phyloP scores from a whole-genome alignment of 345 rosid genomes.

The Citrus australasica region DNA sequence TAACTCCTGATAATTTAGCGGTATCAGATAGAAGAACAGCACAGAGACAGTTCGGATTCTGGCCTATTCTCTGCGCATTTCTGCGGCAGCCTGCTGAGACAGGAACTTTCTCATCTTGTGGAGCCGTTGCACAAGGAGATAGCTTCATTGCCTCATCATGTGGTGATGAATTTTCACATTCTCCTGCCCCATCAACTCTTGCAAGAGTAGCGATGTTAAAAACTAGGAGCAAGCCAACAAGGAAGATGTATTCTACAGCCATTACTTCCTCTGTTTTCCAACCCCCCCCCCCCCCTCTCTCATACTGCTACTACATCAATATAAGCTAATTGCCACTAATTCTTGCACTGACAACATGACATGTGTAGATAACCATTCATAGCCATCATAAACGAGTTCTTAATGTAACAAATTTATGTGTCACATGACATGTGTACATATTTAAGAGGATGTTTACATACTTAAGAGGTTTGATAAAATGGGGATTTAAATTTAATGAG shows the following conservation, averaged over 20 bases:
- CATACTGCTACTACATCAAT: too few species aligned
- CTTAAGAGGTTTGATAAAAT: too few species aligned
- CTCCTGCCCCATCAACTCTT: constrained; percentile 30
- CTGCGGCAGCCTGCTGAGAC: constrained; percentile 31
- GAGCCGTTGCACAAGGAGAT: constrained; percentile 31
- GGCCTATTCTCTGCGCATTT: constrained; percentile 31
- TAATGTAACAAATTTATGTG: too few species aligned
- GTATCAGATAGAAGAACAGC: constrained; percentile 37
- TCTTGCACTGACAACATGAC: too few species aligned
- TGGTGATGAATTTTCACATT: constrained; percentile 35
- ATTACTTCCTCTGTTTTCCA: constrained; percentile 8
- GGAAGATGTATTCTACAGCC: constrained; percentile 11
- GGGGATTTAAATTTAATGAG: too few species aligned
- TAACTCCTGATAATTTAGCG: constrained; percentile 35
- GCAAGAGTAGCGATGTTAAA: constrained; percentile 1
- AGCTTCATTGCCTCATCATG: constrained; percentile 36
- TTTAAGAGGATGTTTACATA: too few species aligned
- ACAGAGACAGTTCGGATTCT: constrained; percentile 34
- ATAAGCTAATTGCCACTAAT: too few species aligned
- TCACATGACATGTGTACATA: too few species aligned
- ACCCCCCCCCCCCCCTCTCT: rapidly evolving
- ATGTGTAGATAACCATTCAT: too few species aligned
- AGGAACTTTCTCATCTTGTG: constrained; percentile 28
- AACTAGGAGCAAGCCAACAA: constrained; percentile 25
- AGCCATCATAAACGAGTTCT: too few species aligned